Percentiles rank a stretch among this genome's conserved stretches.
These are phyloP conservation scores for Volvox africanus DNA, from an alignment of 139 green algal genomes.

Conservation along the genomic window DNA sequence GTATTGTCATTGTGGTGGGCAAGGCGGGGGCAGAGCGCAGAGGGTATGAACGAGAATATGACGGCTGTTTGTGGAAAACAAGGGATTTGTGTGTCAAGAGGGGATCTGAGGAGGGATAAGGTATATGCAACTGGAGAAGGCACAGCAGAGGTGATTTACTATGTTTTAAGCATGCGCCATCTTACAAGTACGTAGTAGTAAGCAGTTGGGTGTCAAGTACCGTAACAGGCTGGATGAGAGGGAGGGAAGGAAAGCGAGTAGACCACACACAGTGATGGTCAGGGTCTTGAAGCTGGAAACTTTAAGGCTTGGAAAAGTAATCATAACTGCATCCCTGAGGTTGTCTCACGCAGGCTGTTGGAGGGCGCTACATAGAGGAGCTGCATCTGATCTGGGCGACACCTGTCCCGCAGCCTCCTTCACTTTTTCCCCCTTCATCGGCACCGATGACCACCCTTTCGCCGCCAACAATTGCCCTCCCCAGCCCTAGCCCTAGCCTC, in stretches of 20 bases:
- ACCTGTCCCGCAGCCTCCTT: background rate
- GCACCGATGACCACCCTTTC: background rate
- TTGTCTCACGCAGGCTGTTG: background rate
- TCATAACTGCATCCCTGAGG: too few species aligned
- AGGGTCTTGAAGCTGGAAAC: too few species aligned
- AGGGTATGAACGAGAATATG: background rate
- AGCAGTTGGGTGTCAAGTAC: too few species aligned
- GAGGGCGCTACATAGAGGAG: conserved; percentile 16
- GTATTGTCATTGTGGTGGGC: background rate
- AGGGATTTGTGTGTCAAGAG: too few species aligned
- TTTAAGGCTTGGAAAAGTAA: too few species aligned
- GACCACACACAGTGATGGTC: too few species aligned
- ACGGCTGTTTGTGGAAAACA: too few species aligned
- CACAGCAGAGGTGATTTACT: background rate
- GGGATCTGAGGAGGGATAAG: background rate
- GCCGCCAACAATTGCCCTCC: background rate
- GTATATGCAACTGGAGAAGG: background rate
- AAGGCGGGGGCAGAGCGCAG: background rate
- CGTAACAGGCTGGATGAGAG: too few species aligned
- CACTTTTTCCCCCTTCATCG: background rate
- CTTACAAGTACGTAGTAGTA: too few species aligned
- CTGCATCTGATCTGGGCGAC: conserved; percentile 25
- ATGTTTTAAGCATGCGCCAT: too few species aligned
- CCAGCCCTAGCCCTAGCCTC: background rate
- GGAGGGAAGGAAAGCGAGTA: too few species aligned